Percentiles rank a stretch among this genome's conserved stretches.
Evolutionary conservation across 176 grass and related monocot species (phyloP).

Genomic region (Panicum miliaceum): DNA sequence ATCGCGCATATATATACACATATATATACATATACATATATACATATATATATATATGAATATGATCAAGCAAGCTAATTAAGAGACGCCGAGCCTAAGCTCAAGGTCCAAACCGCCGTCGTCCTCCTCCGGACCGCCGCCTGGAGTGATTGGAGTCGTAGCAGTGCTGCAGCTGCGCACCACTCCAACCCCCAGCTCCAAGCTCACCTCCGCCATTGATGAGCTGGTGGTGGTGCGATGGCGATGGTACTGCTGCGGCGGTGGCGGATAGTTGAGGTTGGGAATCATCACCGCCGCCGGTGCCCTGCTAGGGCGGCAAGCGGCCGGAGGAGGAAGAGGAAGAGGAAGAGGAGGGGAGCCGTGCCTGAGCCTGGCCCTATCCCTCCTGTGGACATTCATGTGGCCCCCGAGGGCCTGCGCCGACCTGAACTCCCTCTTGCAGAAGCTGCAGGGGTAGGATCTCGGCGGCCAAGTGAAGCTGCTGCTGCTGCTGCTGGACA

Average conservation of each 20-base stretch:
- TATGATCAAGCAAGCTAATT: no score
- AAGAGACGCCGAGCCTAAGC: constrained; percentile 53
- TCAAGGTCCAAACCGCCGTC: constrained; percentile 49
- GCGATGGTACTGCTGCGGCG: background rate
- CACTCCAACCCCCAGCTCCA: constrained; percentile 25
- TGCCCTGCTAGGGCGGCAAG: background rate
- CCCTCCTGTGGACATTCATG: constrained; percentile 66
- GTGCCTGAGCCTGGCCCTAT: constrained; percentile 51
- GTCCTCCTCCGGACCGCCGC: background rate
- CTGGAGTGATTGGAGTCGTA: background rate
- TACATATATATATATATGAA: no score
- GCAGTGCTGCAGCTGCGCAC: background rate
- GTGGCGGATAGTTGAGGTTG: constrained; percentile 59
- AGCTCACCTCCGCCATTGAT: background rate
- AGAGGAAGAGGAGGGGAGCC: constrained; percentile 2
- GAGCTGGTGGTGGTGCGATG: no score
- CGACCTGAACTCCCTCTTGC: constrained; percentile 59
- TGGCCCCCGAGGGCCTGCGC: constrained; percentile 65
- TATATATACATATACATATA: no score
- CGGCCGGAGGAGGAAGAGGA: background rate
- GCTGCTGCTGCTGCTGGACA: background rate
- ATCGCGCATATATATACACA: no score
- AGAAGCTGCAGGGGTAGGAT: constrained; percentile 60
- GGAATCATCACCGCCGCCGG: background rate
- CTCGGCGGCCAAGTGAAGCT: constrained; percentile 43